Conservation (phyloP, 2,329 filamentous ascomycete species). For the Cryphonectria carpinicola region DNA sequence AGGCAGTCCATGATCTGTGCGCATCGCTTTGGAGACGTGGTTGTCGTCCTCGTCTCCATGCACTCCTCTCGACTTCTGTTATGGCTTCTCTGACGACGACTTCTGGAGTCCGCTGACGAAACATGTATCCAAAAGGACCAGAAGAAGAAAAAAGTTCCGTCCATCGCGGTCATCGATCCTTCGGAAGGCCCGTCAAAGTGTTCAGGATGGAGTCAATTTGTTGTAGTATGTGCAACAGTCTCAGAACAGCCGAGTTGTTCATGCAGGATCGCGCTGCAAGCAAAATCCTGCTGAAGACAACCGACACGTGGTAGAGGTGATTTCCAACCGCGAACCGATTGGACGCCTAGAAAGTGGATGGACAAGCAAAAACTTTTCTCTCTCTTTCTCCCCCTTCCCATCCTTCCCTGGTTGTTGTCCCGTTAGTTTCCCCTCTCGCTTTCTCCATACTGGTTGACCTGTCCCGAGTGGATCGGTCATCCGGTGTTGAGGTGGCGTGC, state of each 20-base stretch:
- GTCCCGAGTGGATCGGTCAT: neutral
- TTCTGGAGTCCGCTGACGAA: neutral
- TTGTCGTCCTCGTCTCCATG: neutral
- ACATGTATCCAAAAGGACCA: neutral
- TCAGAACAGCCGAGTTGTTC: neutral
- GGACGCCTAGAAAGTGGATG: constrained; percentile 17
- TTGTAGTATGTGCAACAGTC: neutral
- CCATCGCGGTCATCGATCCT: neutral
- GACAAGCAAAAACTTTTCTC: neutral
- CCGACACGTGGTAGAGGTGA: constrained; percentile 8
- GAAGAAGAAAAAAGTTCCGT: neutral
- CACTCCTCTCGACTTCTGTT: neutral
- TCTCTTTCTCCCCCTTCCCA: neutral
- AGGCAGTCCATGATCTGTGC: neutral
- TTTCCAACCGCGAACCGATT: constrained; percentile 5
- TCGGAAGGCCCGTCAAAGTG: constrained; percentile 4
- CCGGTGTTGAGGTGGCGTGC: neutral
- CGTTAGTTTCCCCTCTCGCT: neutral
- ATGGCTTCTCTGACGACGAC: neutral
- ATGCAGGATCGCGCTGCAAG: constrained; percentile 5
- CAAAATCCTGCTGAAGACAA: constrained; percentile 12
- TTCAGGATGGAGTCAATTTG: neutral
- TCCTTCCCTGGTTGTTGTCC: neutral
- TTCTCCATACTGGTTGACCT: neutral
- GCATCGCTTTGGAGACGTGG: neutral